phyloP scores from a whole-genome alignment of 805 yeast species.

The Wickerhamomyces kurtzmanii region DNA sequence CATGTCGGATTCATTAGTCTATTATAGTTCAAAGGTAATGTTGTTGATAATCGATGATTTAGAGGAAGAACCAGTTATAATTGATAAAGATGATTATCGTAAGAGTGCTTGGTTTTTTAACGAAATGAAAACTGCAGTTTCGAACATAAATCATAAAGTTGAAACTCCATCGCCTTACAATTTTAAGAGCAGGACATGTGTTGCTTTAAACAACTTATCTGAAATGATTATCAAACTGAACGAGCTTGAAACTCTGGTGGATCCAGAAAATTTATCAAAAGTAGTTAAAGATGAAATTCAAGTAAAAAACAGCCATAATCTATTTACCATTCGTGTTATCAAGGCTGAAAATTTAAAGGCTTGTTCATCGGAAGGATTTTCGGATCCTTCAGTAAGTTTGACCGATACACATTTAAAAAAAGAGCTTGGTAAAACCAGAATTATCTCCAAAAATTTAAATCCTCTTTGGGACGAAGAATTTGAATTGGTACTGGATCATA shows the following conservation, averaged over 20 bases:
- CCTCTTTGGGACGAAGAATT: constrained; percentile 89
- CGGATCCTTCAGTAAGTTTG: constrained; percentile 54
- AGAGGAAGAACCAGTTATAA: constrained; percentile 11
- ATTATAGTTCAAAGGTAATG: constrained; percentile 30
- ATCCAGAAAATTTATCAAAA: constrained; percentile 46
- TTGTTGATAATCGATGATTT: constrained; percentile 33
- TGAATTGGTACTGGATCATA: constrained; percentile 36
- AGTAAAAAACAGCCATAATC: constrained; percentile 25
- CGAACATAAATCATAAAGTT: constrained; percentile 24
- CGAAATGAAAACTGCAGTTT: constrained; percentile 43
- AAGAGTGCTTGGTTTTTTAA: constrained; percentile 31
- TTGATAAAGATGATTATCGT: constrained; percentile 19
- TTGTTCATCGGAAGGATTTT: constrained; percentile 31
- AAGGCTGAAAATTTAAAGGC: constrained; percentile 54
- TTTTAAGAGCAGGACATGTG: constrained; percentile 54
- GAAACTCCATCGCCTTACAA: constrained; percentile 43
- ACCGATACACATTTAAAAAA: constrained; percentile 43
- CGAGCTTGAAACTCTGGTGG: constrained; percentile 43
- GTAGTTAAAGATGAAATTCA: constrained; percentile 26
- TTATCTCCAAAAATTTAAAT: constrained; percentile 45
- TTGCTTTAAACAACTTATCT: constrained; percentile 63
- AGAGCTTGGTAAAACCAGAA: constrained; percentile 62
- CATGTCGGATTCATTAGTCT: constrained; percentile 49
- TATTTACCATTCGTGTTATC: constrained; percentile 55
- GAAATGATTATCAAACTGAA: constrained; percentile 37